phyloP scores from a whole-genome alignment of 768 basidiomycete species.

The Agrocybe praecox region DNA sequence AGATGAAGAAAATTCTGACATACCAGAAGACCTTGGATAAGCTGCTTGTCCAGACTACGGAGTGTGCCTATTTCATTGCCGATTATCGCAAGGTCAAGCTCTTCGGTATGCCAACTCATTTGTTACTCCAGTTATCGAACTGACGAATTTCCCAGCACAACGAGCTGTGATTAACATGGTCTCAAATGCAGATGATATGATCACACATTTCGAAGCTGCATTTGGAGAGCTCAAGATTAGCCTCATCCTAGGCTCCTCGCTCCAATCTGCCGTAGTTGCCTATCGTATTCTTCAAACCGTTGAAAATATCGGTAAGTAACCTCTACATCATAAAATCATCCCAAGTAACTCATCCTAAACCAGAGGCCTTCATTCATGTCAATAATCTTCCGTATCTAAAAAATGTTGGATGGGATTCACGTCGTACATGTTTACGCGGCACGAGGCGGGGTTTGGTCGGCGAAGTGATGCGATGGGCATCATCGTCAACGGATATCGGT shows the following conservation, averaged over 20 bases:
- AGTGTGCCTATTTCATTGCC: slow-evolving; percentile 7
- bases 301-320: slow-evolving; percentile 3
- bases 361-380: slow-evolving; percentile 3
- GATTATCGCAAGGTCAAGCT: slow-evolving; percentile 1
- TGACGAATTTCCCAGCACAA: slow-evolving; percentile 7
- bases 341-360: background rate
- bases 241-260: slow-evolving; percentile 7
- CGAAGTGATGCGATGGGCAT: slow-evolving; percentile 4
- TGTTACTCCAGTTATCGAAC: too few species aligned
- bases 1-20: slow-evolving; percentile 1
- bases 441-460: slow-evolving; percentile 1
- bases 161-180: slow-evolving; percentile 3
- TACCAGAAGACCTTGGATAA: slow-evolving; percentile 1
- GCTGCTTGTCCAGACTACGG: slow-evolving; percentile 2
- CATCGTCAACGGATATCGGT: background rate
- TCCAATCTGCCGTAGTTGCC: slow-evolving; percentile 7
- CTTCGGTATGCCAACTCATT: background rate
- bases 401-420: background rate
- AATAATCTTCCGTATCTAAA: slow-evolving; percentile 1
- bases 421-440: background rate
- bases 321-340: background rate
- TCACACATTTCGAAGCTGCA: slow-evolving; percentile 3
- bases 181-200: slow-evolving; percentile 7
- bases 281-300: slow-evolving; percentile 10
- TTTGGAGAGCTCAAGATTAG: slow-evolving; percentile 10